These are phyloP conservation scores for Berkeleyomyces rouxiae DNA, from an alignment of 2,329 filamentous ascomycete genomes.

Conservation along the genomic window DNA sequence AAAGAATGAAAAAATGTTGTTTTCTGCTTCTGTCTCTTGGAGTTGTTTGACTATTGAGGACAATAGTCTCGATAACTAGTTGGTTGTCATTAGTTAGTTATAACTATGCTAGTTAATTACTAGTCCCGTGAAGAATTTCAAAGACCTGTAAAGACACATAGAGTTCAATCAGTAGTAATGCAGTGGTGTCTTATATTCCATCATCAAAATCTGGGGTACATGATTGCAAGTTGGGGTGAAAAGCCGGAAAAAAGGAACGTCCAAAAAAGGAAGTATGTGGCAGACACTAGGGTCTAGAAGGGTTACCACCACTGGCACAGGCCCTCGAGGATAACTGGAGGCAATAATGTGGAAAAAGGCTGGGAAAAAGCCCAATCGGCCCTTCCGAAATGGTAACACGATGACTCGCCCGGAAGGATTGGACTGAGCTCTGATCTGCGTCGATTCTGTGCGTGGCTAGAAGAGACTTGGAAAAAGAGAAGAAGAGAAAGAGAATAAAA, in stretches of 20 bases:
- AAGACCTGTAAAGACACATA: background rate
- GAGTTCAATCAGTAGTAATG: too few species aligned
- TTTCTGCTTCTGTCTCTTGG: too few species aligned
- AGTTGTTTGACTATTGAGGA: too few species aligned
- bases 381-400: background rate
- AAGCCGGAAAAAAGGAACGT: background rate
- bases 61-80: too few species aligned
- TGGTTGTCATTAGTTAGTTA: too few species aligned
- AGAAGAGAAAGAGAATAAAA: background rate
- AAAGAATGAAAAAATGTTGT: background rate
- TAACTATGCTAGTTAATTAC: too few species aligned
- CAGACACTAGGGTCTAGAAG: background rate
- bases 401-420: background rate
- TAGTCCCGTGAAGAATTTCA: background rate
- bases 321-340: background rate
- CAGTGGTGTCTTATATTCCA: background rate
- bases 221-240: background rate
- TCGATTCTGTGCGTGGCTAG: background rate
- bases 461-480: background rate
- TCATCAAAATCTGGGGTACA: background rate
- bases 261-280: background rate
- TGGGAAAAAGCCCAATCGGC: background rate
- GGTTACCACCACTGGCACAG: background rate
- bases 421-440: background rate
- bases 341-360: background rate